Conservation (phyloP, 108 stramenopile genomes). For the Skeletonema potamos region DNA sequence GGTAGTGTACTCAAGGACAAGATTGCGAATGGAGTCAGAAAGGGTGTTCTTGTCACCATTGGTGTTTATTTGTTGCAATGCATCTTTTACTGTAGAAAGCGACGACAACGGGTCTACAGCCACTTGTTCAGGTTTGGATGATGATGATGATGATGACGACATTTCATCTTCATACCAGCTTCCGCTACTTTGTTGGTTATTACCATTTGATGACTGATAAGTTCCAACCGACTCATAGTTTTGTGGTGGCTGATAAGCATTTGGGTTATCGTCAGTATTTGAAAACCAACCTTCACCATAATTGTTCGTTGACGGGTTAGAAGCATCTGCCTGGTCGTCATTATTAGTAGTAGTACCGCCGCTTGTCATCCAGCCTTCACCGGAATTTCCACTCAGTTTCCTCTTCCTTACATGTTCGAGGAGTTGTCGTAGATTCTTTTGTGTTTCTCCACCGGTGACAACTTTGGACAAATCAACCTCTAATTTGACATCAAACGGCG, state of each 20-base stretch:
- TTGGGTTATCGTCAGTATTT: not conserved
- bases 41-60: not conserved
- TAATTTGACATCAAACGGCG: constrained; percentile 17
- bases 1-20: constrained; percentile 10
- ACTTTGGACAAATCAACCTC: constrained; percentile 20
- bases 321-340: not conserved
- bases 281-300: not conserved
- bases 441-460: not conserved
- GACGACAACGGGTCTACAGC: not conserved
- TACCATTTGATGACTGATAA: not conserved
- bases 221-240: not conserved
- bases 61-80: constrained; percentile 2
- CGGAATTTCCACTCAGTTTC: not conserved
- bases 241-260: not conserved
- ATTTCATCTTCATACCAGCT: constrained; percentile 1
- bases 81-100: constrained; percentile 3
- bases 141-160: not conserved
- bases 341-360: not conserved
- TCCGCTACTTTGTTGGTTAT: not conserved
- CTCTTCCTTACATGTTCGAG: not conserved
- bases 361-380: not conserved
- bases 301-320: not conserved
- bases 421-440: not conserved
- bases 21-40: not conserved
- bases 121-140: not conserved